These are phyloP conservation scores for Phalaenopsis aphrodite DNA, from an alignment of 106 monocot genomes.

Conservation along the genomic window DNA sequence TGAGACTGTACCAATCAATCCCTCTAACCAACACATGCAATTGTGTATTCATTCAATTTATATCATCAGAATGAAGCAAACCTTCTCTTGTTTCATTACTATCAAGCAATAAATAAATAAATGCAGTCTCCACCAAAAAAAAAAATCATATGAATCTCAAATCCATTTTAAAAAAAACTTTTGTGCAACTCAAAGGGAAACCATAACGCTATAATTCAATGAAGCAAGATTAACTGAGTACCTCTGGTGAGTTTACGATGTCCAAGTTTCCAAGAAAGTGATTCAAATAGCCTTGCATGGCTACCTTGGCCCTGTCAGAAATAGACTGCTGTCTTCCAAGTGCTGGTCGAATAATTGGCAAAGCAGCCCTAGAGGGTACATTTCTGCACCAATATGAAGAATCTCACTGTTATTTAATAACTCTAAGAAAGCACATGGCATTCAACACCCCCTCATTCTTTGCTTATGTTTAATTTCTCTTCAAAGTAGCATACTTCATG, in stretches of 20 bases:
- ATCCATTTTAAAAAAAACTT: conserved; percentile 1
- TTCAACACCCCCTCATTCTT: not conserved
- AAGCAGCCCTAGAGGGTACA: conserved; percentile 88
- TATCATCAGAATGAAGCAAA: not conserved
- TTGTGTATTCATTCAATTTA: too few relatives aligned
- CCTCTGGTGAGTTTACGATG: conserved; percentile 92
- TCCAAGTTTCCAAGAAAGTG: conserved; percentile 96
- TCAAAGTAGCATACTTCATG: not conserved
- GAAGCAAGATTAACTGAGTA: conserved; percentile 15
- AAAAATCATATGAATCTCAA: conserved; percentile 1
- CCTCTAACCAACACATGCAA: not conserved
- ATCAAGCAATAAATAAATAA: not conserved
- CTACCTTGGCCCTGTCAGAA: conserved; percentile 73
- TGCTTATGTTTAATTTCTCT: not conserved
- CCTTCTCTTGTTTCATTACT: not conserved
- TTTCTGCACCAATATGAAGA: conserved; percentile 47
- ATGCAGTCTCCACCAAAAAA: not conserved
- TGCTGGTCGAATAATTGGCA: conserved; percentile 83
- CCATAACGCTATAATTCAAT: not conserved
- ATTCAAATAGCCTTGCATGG: conserved; percentile 97
- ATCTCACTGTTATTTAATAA: conserved; percentile 1
- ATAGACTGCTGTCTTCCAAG: conserved; percentile 82
- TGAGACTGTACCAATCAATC: not conserved
- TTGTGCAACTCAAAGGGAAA: not conserved
- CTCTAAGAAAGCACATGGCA: conserved; percentile 1